These are phyloP conservation scores for Candida hungchunana DNA, from an alignment of 805 yeast species.

Conservation along the genomic window DNA sequence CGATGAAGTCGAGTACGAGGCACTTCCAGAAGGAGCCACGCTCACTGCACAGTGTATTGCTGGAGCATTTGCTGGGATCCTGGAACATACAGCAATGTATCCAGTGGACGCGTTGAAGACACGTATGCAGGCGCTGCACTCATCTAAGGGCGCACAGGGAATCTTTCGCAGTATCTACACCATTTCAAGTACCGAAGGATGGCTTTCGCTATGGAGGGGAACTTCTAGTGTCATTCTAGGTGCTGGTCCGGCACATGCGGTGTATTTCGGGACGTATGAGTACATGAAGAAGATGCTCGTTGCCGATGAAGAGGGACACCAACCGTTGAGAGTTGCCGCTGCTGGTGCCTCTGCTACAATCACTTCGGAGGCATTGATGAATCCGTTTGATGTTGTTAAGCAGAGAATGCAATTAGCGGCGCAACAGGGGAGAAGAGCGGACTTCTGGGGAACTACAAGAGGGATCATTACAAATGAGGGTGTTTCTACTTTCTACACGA, in stretches of 20 bases:
- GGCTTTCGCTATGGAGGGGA: conserved; percentile 88
- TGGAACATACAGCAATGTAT: conserved; percentile 97
- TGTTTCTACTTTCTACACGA: conserved; percentile 71
- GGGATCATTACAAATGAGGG: conserved; percentile 48
- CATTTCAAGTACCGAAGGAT: conserved; percentile 82
- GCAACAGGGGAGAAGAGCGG: conserved; percentile 5
- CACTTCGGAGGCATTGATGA: conserved; percentile 92
- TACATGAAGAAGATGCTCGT: conserved; percentile 42
- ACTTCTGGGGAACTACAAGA: conserved; percentile 15
- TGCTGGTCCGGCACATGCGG: conserved; percentile 98
- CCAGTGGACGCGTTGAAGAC: conserved; percentile 95
- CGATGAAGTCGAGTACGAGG: conserved; percentile 78
- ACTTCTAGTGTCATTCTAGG: conserved; percentile 87
- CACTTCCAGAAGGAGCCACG: conserved; percentile 84
- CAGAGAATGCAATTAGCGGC: conserved; percentile 79
- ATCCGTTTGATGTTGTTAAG: conserved; percentile 93
- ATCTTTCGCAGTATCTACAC: conserved; percentile 57
- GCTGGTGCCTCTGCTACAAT: conserved; percentile 94
- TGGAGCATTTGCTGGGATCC: conserved; percentile 96
- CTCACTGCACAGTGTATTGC: conserved; percentile 77
- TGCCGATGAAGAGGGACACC: conserved; percentile 40
- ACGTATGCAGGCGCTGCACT: conserved; percentile 63
- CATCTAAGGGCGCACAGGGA: conserved; percentile 11
- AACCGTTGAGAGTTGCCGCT: conserved; percentile 76
- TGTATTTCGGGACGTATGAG: conserved; percentile 93